Evolutionary conservation across 2,329 filamentous ascomycete species (phyloP), one percentile per base, ranked within the genome.

Genomic region (Coniochaeta sp.): DNA sequence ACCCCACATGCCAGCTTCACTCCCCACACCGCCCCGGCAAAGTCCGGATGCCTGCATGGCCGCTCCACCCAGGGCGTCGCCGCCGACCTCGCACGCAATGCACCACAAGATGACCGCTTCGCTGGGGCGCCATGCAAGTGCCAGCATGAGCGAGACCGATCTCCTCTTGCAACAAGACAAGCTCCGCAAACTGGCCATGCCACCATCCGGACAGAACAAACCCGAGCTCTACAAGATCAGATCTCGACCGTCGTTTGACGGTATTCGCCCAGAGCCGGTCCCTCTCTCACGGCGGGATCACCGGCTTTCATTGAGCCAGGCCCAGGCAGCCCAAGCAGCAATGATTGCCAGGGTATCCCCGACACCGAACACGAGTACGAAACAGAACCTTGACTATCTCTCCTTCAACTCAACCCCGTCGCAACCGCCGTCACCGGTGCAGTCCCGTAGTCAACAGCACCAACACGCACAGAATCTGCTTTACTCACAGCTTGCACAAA

Each of bases 321-420:
- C 69, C 54, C 71, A 72, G 65, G 65, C 63, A 38, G 65, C 64
- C 1, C 67, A 69, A 43, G 62, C 64, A 7, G 64, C 65, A 33
- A 75, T 71, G 71, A 72, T 73, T 59, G 70, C 72, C 36, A 72
- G 75, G 66, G 64, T 76, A 67, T 63, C 71, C 50, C 64, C 73
- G 67, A 55, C 76, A 1, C 71, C 74, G 5, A 64, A 67, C 16
- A 63, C 70, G 12, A 71, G 64, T 40, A 64, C 64, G 6, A 72
- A 74, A 60, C 75, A 77, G 58, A 86, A 83, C 64, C 74, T 89
- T 57, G 80, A 89, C 68, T 89, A 86, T 64, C 77, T 88, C 22
- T 74, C 81, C 9, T 74, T 86, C 56, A 73, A 74, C 66, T 28
- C n/a, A 12, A 19, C 28, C 3, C 54, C 54, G 68, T 81, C 74